phyloP scores from a whole-genome alignment of 371 early-diverging fungal species.

The Massospora cicadina region DNA sequence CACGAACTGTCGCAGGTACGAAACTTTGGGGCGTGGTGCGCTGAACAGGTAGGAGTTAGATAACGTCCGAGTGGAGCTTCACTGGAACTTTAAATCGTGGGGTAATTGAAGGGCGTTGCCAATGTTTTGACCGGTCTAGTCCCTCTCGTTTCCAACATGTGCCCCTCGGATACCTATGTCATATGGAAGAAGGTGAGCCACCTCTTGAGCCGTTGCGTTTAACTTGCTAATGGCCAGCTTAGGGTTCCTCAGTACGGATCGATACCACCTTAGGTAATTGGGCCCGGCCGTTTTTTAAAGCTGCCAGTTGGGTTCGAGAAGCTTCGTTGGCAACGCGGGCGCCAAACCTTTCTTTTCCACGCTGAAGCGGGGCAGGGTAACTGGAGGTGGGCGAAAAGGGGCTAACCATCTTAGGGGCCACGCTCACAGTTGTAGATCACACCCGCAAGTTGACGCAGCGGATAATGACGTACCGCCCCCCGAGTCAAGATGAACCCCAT shows the following conservation, averaged over 20 bases:
- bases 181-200: conserved; percentile 4
- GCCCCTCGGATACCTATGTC: background rate
- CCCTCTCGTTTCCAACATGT: background rate
- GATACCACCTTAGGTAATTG: conserved; percentile 4
- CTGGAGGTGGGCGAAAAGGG: background rate
- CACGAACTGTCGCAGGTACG: background rate
- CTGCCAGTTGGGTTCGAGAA: background rate
- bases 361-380: background rate
- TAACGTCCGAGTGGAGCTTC: background rate
- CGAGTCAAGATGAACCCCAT: background rate
- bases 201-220: background rate
- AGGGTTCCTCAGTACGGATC: background rate
- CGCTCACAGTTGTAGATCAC: conserved; percentile 1
- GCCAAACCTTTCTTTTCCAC: background rate
- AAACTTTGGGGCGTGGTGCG: background rate
- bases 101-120: background rate
- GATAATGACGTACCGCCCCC: background rate
- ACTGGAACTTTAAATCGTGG: conserved; percentile 1
- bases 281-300: background rate
- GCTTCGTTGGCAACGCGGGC: conserved; percentile 1
- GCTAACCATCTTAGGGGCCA: background rate
- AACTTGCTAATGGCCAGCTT: background rate
- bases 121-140: background rate
- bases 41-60: background rate
- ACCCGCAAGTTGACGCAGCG: background rate